phyloP scores from a whole-genome alignment of 805 yeast species.

The Monosporozyma unispora region DNA sequence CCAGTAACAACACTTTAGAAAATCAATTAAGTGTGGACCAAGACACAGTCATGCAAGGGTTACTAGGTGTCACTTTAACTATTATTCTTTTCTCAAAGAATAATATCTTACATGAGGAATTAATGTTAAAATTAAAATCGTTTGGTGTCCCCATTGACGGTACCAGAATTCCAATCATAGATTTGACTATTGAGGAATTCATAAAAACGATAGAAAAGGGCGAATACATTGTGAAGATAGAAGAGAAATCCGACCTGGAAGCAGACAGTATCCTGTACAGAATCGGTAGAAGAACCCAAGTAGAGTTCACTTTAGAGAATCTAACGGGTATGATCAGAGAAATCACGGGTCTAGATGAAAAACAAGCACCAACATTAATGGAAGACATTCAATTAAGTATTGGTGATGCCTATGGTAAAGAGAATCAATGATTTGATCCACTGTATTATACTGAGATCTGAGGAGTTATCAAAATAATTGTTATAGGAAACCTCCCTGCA shows the following conservation, averaged over 20 bases:
- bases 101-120: constrained; percentile 21
- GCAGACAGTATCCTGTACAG: constrained; percentile 17
- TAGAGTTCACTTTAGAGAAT: constrained; percentile 19
- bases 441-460: too few species aligned
- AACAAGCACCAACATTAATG: constrained; percentile 10
- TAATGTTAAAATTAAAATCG: constrained; percentile 9
- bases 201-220: constrained; percentile 14
- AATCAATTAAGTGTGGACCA: constrained; percentile 14
- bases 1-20: constrained; percentile 9
- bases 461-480: too few species aligned
- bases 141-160: constrained; percentile 27
- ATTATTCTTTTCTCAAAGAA: constrained; percentile 23
- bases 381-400: constrained; percentile 17
- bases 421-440: too few species aligned
- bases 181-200: constrained; percentile 17
- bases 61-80: constrained; percentile 15
- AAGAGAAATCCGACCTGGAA: constrained; percentile 20
- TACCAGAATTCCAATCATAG: constrained; percentile 19
- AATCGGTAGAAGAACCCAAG: constrained; percentile 23
- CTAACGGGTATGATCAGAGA: constrained; percentile 14
- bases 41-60: constrained; percentile 19
- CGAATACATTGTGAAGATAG: constrained; percentile 18
- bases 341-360: constrained; percentile 13
- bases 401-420: constrained; percentile 19
- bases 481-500: not conserved